Evolutionary conservation across 345 rosid genomes (phyloP).

Genomic region (Melaleuca alternifolia): DNA sequence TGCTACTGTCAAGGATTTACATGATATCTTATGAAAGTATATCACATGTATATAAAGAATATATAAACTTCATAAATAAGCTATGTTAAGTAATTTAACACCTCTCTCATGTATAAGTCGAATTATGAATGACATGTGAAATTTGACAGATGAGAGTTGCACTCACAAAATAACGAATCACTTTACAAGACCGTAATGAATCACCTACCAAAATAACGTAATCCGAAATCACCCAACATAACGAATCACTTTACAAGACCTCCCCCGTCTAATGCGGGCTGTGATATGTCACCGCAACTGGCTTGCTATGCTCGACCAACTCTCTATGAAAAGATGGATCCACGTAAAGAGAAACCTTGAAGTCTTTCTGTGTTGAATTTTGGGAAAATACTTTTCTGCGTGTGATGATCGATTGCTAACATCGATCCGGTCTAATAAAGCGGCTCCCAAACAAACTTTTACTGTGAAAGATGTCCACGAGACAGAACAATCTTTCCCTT

Average conservation of each 20-base stretch:
- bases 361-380: not conserved
- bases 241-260: not conserved
- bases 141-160: not conserved
- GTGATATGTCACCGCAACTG: not conserved
- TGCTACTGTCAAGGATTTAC: too few species aligned
- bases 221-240: too few species aligned
- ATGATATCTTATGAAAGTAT: not conserved
- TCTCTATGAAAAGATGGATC: not conserved
- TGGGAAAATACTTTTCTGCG: not conserved
- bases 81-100: not conserved
- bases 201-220: too few species aligned
- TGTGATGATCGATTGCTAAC: not conserved
- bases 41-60: not conserved
- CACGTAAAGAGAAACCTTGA: not conserved
- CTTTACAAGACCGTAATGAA: not conserved
- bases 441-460: not conserved
- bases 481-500: not conserved
- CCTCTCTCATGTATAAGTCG: not conserved
- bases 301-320: not conserved
- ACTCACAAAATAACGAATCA: not conserved
- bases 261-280: not conserved
- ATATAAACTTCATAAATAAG: not conserved
- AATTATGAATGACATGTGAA: accelerated
- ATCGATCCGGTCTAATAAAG: not conserved
- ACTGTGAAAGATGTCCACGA: not conserved